phyloP scores from a whole-genome alignment of 2,329 filamentous ascomycete genomes.

The Aaosphaeria pasadenensis region DNA sequence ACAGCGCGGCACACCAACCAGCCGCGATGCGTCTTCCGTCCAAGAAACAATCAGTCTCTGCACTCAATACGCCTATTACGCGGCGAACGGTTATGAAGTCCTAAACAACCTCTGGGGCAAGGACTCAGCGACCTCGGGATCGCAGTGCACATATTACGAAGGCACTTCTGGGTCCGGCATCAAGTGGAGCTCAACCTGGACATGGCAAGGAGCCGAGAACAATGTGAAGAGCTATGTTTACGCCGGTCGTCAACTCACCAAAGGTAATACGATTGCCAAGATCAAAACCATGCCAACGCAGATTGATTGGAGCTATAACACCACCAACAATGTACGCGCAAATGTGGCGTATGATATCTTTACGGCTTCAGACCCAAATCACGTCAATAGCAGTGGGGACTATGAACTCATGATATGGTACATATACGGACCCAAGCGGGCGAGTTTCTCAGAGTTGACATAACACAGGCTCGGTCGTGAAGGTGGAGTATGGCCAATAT shows the following conservation, averaged over 20 bases:
- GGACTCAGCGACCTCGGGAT: conserved; percentile 12
- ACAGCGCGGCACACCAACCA: neutral
- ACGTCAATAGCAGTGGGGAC: conserved; percentile 20
- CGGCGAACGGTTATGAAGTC: conserved; percentile 18
- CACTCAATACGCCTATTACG: conserved; percentile 15
- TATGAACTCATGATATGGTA: conserved; percentile 25
- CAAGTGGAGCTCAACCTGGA: conserved; percentile 15
- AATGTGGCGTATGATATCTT: conserved; percentile 28
- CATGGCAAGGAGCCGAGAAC: conserved; percentile 16
- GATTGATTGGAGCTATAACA: conserved; percentile 18
- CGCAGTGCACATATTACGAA: conserved; percentile 18
- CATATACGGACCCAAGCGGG: neutral
- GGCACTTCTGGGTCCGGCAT: conserved; percentile 12
- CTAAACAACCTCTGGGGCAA: conserved; percentile 25
- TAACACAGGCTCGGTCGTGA: neutral
- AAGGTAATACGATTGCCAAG: conserved; percentile 11
- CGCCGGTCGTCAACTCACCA: conserved; percentile 14
- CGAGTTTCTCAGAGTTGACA: neutral
- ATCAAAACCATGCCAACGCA: conserved; percentile 17
- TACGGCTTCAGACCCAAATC: conserved; percentile 17
- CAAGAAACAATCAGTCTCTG: conserved; percentile 8
- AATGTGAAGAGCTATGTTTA: conserved; percentile 24
- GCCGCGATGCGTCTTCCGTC: neutral
- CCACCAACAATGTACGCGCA: conserved; percentile 8
- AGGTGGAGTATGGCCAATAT: conserved; percentile 55